Percentiles rank a stretch among this genome's conserved stretches.
Conservation (phyloP, 345 rosid species). For the Citrus unshiu region DNA sequence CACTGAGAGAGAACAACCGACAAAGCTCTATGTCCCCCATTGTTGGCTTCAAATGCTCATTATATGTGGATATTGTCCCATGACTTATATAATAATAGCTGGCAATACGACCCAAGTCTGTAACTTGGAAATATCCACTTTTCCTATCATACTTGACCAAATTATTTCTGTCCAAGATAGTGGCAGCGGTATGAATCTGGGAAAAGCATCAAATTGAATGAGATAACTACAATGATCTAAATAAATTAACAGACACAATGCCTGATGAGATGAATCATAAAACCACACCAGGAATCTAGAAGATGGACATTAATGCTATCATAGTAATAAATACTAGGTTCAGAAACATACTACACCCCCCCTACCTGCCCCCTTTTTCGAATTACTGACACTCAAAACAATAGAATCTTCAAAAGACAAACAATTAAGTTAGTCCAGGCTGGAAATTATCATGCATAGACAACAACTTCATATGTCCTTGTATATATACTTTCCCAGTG, state of each 20-base stretch:
- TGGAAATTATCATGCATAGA: not conserved
- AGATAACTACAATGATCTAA: not conserved
- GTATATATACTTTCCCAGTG: not conserved
- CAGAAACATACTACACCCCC: too few relatives aligned
- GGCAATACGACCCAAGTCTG: constrained; percentile 96
- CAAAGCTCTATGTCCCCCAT: constrained; percentile 98
- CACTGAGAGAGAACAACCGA: constrained; percentile 82
- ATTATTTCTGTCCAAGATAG: constrained; percentile 82
- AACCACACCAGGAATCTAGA: not conserved
- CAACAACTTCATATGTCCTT: too few relatives aligned
- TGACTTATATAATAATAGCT: constrained; percentile 93
- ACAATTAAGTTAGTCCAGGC: not conserved
- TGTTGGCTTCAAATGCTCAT: constrained; percentile 93
- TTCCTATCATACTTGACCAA: constrained; percentile 87
- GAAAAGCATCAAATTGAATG: constrained; percentile 8
- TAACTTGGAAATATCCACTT: constrained; percentile 95
- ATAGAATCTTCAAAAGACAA: not conserved
- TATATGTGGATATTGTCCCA: constrained; percentile 90
- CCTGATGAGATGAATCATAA: not conserved
- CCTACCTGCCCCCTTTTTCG: not conserved
- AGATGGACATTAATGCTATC: not conserved
- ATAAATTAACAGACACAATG: not conserved
- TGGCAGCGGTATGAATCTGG: constrained; percentile 96
- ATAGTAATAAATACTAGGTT: not conserved
- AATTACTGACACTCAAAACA: not conserved